A percentile compares a stretch with the other conserved stretches of the same genome.
Evolutionary conservation across 345 rosid species (phyloP).

Genomic region (rapeseed (Brassica napus)): Da-Ae NC_063446.1:6280001-6280500

Average conservation of each 20-base stretch:
- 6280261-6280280: not conserved
- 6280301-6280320: constrained; percentile 53
- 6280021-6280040: constrained; percentile 47
- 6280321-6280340: constrained; percentile 63
- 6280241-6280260: constrained; percentile 1
- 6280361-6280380: constrained; percentile 20
- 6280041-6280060: constrained; percentile 70
- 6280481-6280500: constrained; percentile 50
- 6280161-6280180: not conserved
- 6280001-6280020: constrained; percentile 76
- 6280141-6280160: constrained; percentile 48
- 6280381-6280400: constrained; percentile 28
- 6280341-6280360: constrained; percentile 55
- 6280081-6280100: constrained; percentile 27
- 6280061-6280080: constrained; percentile 39
- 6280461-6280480: constrained; percentile 45
- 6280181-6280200: not conserved
- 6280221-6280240: constrained; percentile 19
- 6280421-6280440: constrained; percentile 44
- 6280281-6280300: not conserved
- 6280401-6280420: constrained; percentile 41
- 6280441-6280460: constrained; percentile 40
- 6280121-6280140: constrained; percentile 46
- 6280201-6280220: not conserved
- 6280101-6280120: constrained; percentile 37